Conservation (phyloP, 306 rosid genomes). For the Heteromeles arbutifolia region DNA sequence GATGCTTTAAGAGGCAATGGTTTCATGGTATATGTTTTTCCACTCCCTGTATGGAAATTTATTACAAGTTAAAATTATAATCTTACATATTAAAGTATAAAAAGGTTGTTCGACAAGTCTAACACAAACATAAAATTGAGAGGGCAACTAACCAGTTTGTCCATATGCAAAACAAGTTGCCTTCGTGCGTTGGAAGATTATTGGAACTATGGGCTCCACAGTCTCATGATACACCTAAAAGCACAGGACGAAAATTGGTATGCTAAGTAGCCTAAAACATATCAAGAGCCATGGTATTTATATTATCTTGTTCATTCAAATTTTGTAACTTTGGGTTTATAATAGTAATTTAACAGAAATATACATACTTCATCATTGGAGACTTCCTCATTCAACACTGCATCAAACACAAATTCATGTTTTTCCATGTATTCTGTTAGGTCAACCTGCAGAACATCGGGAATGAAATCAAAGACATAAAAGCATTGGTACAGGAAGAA, state of each 20-base stretch:
- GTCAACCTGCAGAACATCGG: conserved; percentile 69
- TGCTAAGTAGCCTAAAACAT: neutral
- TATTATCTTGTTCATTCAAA: neutral
- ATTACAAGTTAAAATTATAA: neutral
- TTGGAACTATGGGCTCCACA: conserved; percentile 98
- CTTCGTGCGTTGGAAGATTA: conserved; percentile 92
- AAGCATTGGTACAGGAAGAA: neutral
- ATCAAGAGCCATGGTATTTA: neutral
- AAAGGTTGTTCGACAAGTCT: neutral
- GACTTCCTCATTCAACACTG: conserved; percentile 95
- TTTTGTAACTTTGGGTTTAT: neutral
- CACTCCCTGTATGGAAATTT: conserved; percentile 64
- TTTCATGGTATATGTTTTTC: conserved; percentile 94
- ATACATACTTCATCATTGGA: conserved; percentile 81
- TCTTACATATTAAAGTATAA: conserved; percentile 4
- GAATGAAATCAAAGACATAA: conserved; percentile 13
- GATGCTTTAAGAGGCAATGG: conserved; percentile 96
- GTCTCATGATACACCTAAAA: conserved; percentile 89
- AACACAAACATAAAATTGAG: conserved; percentile 20
- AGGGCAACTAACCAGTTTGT: conserved; percentile 71
- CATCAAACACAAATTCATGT: conserved; percentile 96
- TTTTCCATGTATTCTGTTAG: conserved; percentile 88
- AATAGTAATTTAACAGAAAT: conserved; percentile 11
- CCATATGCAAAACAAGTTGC: conserved; percentile 99
- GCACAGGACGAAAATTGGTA: neutral